Evolutionary conservation across 2,329 filamentous ascomycete genomes (phyloP).

Genomic region (Fusarium concolor): DNA sequence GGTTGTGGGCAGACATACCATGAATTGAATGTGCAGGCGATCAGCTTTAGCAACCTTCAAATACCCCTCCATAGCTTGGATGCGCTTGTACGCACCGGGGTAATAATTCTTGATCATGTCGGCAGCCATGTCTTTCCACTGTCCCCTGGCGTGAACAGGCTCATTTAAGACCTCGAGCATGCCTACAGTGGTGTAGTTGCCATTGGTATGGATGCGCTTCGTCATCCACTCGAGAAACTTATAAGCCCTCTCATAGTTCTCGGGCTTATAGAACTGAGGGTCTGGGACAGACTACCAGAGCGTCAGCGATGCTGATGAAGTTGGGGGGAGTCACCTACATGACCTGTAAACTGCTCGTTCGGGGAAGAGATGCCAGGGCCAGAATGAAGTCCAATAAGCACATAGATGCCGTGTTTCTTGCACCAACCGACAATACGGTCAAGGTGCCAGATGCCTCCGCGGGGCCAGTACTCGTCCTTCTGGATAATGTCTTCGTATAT

Average conservation of each 20-base stretch:
- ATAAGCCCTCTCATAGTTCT: constrained; percentile 66
- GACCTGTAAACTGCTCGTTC: constrained; percentile 44
- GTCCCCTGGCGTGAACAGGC: constrained; percentile 52
- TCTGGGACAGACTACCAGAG: neutral
- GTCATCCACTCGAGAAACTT: constrained; percentile 68
- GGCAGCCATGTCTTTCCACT: constrained; percentile 20
- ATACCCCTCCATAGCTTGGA: constrained; percentile 61
- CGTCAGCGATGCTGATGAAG: fast-evolving
- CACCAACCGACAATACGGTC: constrained; percentile 45
- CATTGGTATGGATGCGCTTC: constrained; percentile 61
- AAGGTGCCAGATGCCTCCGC: constrained; percentile 43
- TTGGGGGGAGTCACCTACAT: constrained; percentile 21
- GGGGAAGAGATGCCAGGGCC: constrained; percentile 39
- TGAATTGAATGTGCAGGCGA: constrained; percentile 63
- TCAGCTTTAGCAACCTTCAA: constrained; percentile 57
- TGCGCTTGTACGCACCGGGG: constrained; percentile 47
- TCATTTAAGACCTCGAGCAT: constrained; percentile 71
- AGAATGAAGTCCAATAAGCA: constrained; percentile 44
- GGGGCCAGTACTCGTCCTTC: constrained; percentile 38
- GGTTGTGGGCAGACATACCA: constrained; percentile 45
- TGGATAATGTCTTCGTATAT: constrained; percentile 43
- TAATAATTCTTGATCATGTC: constrained; percentile 47
- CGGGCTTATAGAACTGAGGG: constrained; percentile 66
- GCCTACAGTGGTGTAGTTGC: constrained; percentile 65
- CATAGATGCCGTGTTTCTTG: constrained; percentile 40